Base-by-base conservation (phyloP, 345 rosid genomes). In the Camelina sativa region DNA sequence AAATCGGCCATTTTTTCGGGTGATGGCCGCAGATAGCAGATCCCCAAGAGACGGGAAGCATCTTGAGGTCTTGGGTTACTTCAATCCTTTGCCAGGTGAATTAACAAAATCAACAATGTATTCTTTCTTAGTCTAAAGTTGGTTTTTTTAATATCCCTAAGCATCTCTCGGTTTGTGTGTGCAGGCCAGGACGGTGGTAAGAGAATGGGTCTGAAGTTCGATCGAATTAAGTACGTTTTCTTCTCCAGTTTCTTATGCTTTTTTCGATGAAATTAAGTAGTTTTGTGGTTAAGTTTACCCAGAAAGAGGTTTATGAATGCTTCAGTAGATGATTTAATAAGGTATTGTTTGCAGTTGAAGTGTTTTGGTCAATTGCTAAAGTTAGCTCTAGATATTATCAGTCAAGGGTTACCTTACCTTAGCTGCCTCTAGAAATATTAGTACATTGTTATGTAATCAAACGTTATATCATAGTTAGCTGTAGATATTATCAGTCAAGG, bases 171-270 rank as follows among this genome's bases (percentile, higher is more conserved):
- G 3, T 30, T 28, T 20, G 2, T 60, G 19, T 73, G 62, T 71
- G 37, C 77, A 95, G 96, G 97, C 71, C 97, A 89, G 80, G 99
- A 89, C 70, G 91, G 97, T 17, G 97, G 97, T 59, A 95, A 95
- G 80, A 73, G 97, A 52, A 90, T 95, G 97, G 96, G 99, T 67
- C 85, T 90, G 9, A 92, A 90, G 75, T 95, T 95, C 51, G 96
- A 87, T 37, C 89, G 96, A 71, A 89, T 91, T 13, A 90, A 94
- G 98, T 91, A 88, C 86, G 90, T 76, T 38, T 23, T 48, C 37
- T 15, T 56, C 9, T 63, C 11, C 20, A 0, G 7, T 23, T 30
- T n/a, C 30, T 34, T 7, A 16, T 8, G 7, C 0, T 10, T 25
- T 16, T 54, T 1, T 11, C 12, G 22, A 8, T 34, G 1, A 9